A percentile compares a stretch with the other conserved stretches of the same genome.
Conservation (phyloP, 805 yeast genomes). For the Hanseniaspora thailandica region DNA sequence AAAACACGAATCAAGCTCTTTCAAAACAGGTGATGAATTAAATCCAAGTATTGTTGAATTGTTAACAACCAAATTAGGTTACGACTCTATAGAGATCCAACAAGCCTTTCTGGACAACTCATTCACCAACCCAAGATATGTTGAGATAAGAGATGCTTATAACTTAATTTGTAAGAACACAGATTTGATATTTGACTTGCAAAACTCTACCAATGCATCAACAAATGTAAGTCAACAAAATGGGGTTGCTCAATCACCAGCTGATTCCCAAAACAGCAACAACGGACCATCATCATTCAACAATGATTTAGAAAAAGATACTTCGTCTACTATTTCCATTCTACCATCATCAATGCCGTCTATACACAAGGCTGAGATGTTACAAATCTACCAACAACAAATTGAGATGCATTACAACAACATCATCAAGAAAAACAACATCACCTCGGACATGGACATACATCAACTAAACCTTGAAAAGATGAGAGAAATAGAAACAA, state of each 20-base stretch:
- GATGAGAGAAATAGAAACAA: constrained; percentile 10
- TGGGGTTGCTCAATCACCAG: constrained; percentile 39
- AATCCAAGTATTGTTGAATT: constrained; percentile 70
- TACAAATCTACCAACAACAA: constrained; percentile 25
- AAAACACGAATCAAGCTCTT: constrained; percentile 25
- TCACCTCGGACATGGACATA: constrained; percentile 22
- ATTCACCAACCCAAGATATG: constrained; percentile 39
- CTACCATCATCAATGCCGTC: constrained; percentile 90
- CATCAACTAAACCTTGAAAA: constrained; percentile 42
- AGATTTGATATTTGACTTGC: constrained; percentile 54
- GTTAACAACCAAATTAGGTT: constrained; percentile 75
- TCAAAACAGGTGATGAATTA: constrained; percentile 31
- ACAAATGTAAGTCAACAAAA: background rate
- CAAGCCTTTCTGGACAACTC: constrained; percentile 45
- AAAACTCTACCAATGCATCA: constrained; percentile 43
- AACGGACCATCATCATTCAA: constrained; percentile 13
- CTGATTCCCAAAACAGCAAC: constrained; percentile 16
- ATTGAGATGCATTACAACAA: constrained; percentile 11
- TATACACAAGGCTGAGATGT: constrained; percentile 86
- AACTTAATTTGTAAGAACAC: constrained; percentile 70
- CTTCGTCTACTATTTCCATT: constrained; percentile 72
- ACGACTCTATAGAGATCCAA: constrained; percentile 68
- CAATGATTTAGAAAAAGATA: constrained; percentile 25
- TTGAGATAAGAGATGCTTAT: constrained; percentile 80
- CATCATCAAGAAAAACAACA: constrained; percentile 20